A percentile compares a stretch with the other conserved stretches of the same genome.
Conservation (phyloP, 176 grass and related monocot genomes). For the Avena atlantica region DNA sequence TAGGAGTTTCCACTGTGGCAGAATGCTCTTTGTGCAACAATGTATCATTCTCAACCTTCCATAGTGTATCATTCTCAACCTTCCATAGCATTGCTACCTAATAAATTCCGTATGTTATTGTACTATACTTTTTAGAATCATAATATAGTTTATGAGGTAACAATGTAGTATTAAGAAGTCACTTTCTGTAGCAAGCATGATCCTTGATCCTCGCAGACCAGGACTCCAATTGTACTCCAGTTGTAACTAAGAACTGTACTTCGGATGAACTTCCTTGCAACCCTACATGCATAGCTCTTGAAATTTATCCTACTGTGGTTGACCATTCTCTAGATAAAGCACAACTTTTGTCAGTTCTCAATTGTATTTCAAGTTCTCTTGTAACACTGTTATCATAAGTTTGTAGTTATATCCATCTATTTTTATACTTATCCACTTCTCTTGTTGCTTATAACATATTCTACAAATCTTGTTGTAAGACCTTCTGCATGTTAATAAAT, state of each 20-base stretch:
- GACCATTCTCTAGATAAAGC: not conserved
- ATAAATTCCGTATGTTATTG: constrained; percentile 29
- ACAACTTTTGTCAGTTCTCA: constrained; percentile 19
- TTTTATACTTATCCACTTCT: constrained; percentile 33
- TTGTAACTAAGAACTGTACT: not conserved
- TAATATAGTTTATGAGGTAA: constrained; percentile 32
- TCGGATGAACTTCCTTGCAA: constrained; percentile 24
- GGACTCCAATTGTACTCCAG: not conserved
- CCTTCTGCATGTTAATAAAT: constrained; percentile 22
- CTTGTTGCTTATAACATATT: constrained; percentile 23
- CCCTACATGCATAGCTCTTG: constrained; percentile 12
- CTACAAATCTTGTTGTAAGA: constrained; percentile 39
- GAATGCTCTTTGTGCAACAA: constrained; percentile 7
- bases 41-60: constrained; percentile 9
- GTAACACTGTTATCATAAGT: not conserved
- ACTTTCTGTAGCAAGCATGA: constrained; percentile 2
- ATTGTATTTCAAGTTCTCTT: not conserved
- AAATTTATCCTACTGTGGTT: not conserved
- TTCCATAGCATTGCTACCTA: constrained; percentile 8
- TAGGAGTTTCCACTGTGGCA: constrained; percentile 3
- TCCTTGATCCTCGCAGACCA: constrained; percentile 1
- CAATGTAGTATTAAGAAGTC: constrained; percentile 1
- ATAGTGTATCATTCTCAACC: constrained; percentile 5
- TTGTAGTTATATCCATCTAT: constrained; percentile 17
- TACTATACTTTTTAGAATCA: constrained; percentile 7